Evolutionary conservation across 2,329 filamentous ascomycete species (phyloP), one percentile per base, ranked within the genome.

Genomic region (Phialocephala sp.): DNA sequence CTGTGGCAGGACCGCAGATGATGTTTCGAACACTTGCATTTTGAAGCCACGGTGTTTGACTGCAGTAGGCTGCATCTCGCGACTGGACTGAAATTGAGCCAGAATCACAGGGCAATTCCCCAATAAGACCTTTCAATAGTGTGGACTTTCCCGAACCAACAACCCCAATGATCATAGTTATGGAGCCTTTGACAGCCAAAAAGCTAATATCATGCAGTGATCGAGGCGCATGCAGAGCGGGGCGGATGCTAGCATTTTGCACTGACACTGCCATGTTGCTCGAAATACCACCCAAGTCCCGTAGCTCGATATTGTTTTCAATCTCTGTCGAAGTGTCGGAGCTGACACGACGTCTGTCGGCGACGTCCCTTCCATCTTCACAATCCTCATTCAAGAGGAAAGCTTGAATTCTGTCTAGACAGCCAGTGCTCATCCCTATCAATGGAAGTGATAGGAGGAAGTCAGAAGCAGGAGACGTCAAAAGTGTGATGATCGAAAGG

Each of bases 41-140:
- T 4, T 76, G 75, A 2, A 83, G 76, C 80, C 81, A 84, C 0
- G 81, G 77, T 0, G 71, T 74, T 64, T 84, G 82, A 56, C 78
- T 76, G 64, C 81, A 83, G 66, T 81, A 83, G 0, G 77, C 80
- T 4, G 79, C 62, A 14, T 41, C 62, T 32, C 56, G 57, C 3
- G 55, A 59, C 18, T 32, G 18, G 9, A 56, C 50, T 39, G 27
- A 47, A 15, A 70, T 66, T 1, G 55, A 45, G 1, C 68, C 68
- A 39, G 18, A 37, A 18, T 57, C 59, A 52, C 47, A 64, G 20
- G 45, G 55, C 9, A 69, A 66, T 43, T 72, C 72, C 6, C 73
- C 73, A 12, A 76, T 66, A 32, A 76, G 60, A n/a, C 70, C 63
- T 64, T 75, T 68, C 22, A 74, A 32, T 22, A 74, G 56, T 5